Base-by-base conservation (phyloP, 2,329 filamentous ascomycete species). In the Parafenestella ontariensis region DNA sequence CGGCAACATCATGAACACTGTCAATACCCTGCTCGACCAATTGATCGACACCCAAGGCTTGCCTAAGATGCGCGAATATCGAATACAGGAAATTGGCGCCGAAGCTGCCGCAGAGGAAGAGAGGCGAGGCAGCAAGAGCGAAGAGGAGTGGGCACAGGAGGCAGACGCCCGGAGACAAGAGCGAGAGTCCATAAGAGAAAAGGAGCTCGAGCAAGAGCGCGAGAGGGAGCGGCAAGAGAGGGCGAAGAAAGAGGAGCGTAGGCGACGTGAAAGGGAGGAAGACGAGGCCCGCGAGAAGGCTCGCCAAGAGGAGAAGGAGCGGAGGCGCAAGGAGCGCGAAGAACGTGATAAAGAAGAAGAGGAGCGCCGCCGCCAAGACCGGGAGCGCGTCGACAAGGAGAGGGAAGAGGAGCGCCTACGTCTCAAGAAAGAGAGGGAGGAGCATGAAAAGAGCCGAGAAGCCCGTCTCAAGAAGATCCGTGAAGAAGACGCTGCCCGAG, bases 141-240 rank as follows among this genome's bases (percentile, higher is more conserved):
- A 94, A 62, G 85, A 88, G 50, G 87, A 89, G 44, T 94, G 92
- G 72, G 87, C 85, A 1, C 82, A 82, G 42, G 89, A 91, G 54
- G 88, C 87, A 1, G 82, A 85, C 9, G 79, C 78, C 6, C 85
- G 87, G 45, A 80, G 84, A 29, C 80, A 82, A 8, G 84, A 87
- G 49, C 84, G 89, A 10, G 85, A 88, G 57, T 82, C 82, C 29
- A 79, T 87, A 9, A 82, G 87, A 49, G 83, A 87, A 42, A 85
- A 85, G 63, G 84, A 88, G 54, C 79, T 80, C 18, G 84, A 85
- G 44, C 83, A 85, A 60, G 84, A 88, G 59, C 80, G 81, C 18
- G 83, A 85, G 49, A 78, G 77, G 56, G 84, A 86, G 49, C 63
- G 65, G 10, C 82, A 88, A 54, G 71, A 72, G 45, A 62, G 66